phyloP scores from a whole-genome alignment of 2,329 filamentous ascomycete genomes.

The Talaromyces sp. region DNA sequence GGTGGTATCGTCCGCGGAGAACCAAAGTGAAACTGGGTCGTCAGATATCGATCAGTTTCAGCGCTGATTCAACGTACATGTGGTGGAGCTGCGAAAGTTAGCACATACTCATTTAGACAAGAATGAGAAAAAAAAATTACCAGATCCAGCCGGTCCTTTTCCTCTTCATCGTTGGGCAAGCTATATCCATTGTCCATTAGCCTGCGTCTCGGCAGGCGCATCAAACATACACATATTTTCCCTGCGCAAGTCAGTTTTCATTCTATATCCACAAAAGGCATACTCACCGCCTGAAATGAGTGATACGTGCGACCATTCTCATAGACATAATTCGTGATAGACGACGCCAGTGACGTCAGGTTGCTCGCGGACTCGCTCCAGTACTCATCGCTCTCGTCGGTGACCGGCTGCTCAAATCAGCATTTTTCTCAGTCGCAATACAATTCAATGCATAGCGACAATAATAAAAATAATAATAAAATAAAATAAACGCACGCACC shows the following conservation, averaged over 20 bases:
- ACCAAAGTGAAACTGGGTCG: not conserved
- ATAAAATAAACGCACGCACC: not conserved
- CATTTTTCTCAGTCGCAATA: too few relatives aligned
- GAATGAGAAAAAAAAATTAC: not conserved
- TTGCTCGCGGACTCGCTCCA: constrained; percentile 15
- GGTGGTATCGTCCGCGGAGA: constrained; percentile 3
- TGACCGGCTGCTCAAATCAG: not conserved
- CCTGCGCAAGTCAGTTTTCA: not conserved
- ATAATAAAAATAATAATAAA: too few relatives aligned
- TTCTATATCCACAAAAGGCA: not conserved
- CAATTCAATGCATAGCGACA: too few relatives aligned
- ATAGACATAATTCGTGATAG: constrained; percentile 16
- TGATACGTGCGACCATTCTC: constrained; percentile 31
- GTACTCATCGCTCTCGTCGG: constrained; percentile 2
- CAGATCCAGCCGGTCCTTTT: constrained; percentile 13
- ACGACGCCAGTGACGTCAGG: constrained; percentile 16
- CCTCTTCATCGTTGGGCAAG: constrained; percentile 17
- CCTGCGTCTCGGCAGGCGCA: not conserved
- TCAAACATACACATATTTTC: not conserved
- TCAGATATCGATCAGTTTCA: not conserved
- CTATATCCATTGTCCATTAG: constrained; percentile 8
- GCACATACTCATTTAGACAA: not conserved
- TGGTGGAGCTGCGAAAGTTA: not conserved
- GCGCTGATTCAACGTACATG: not conserved
- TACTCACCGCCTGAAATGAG: constrained; percentile 17